Conservation (phyloP, 192 early-diverging fungal species). For the Umbelopsis isabellina region DNA sequence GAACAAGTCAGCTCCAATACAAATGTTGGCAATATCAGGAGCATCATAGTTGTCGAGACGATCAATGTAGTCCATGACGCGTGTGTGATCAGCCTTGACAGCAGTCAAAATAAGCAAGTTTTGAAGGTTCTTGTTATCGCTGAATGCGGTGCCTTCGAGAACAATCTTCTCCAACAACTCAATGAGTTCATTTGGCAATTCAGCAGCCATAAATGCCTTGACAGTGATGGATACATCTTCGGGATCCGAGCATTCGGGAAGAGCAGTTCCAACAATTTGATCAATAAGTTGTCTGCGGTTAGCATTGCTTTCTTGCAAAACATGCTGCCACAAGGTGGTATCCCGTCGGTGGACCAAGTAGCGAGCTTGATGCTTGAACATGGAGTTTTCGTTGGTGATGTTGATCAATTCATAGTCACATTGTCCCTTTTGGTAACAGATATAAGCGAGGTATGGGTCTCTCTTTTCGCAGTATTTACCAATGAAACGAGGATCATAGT, state of each 20-base stretch:
- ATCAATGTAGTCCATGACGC: slow-evolving; percentile 96
- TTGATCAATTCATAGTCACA: slow-evolving; percentile 94
- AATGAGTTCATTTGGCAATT: slow-evolving; percentile 94
- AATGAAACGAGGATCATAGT: slow-evolving; percentile 89
- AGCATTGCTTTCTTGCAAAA: slow-evolving; percentile 76
- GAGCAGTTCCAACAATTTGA: slow-evolving; percentile 87
- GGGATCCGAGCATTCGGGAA: slow-evolving; percentile 94
- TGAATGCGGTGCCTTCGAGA: slow-evolving; percentile 89
- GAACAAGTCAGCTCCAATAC: slow-evolving; percentile 83
- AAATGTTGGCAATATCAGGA: slow-evolving; percentile 96
- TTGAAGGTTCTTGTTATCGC: slow-evolving; percentile 95
- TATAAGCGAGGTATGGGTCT: slow-evolving; percentile 94
- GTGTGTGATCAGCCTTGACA: slow-evolving; percentile 88
- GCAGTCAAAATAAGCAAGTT: slow-evolving; percentile 98
- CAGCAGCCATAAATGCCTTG: slow-evolving; percentile 98
- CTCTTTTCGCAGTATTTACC: slow-evolving; percentile 99
- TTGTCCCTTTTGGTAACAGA: slow-evolving; percentile 93
- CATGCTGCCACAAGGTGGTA: slow-evolving; percentile 82
- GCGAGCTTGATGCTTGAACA: slow-evolving; percentile 99
- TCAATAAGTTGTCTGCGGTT: slow-evolving; percentile 91
- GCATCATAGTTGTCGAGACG: slow-evolving; percentile 97
- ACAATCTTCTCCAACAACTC: slow-evolving; percentile 97
- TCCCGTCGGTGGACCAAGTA: slow-evolving; percentile 93
- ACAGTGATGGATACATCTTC: slow-evolving; percentile 98
- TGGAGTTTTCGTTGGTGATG: slow-evolving; percentile 97